Percentiles rank a stretch among this genome's conserved stretches.
phyloP scores from a whole-genome alignment of 192 early-diverging fungal species.

The Martensiomyces pterosporus region DNA sequence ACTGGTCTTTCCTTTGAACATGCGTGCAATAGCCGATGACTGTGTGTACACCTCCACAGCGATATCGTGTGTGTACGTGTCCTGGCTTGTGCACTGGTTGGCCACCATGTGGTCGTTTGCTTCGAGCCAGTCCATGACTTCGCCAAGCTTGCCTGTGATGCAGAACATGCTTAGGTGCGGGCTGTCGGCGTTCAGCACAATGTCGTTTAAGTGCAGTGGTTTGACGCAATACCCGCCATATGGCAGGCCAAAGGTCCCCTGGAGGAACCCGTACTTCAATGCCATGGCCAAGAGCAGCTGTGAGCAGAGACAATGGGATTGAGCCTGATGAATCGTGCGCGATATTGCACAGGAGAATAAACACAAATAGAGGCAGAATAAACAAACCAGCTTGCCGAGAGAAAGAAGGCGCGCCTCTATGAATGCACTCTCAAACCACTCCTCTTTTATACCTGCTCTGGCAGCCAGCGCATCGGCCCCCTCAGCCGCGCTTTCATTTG shows the following conservation, averaged over 20 bases:
- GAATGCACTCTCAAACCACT: no score
- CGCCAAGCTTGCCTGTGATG: slow-evolving; percentile 25
- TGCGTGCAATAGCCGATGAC: slow-evolving; percentile 13
- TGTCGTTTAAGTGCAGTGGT: slow-evolving; percentile 10
- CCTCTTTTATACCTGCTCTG: no score
- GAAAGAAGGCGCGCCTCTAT: no score
- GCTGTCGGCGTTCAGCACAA: slow-evolving; percentile 26
- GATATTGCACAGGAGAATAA: no score
- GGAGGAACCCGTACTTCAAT: slow-evolving; percentile 40
- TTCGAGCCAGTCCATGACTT: slow-evolving; percentile 29
- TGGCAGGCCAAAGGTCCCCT: slow-evolving; percentile 45
- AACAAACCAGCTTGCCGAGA: no score
- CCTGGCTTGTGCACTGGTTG: slow-evolving; percentile 14
- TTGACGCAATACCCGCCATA: slow-evolving; percentile 47
- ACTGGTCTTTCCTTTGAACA: slow-evolving; percentile 13
- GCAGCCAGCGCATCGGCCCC: no score
- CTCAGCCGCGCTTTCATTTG: no score
- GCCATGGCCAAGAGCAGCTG: slow-evolving; percentile 8
- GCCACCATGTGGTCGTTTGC: slow-evolving; percentile 10
- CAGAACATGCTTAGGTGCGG: slow-evolving; percentile 32
- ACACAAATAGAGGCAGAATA: no score
- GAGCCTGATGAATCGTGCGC: no score
- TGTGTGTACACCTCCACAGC: slow-evolving; percentile 29
- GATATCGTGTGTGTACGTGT: slow-evolving; percentile 43
- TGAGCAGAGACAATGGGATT: no score